phyloP scores from a whole-genome alignment of 1,139 yeast genomes.

The Geotrichum siamense region DNA sequence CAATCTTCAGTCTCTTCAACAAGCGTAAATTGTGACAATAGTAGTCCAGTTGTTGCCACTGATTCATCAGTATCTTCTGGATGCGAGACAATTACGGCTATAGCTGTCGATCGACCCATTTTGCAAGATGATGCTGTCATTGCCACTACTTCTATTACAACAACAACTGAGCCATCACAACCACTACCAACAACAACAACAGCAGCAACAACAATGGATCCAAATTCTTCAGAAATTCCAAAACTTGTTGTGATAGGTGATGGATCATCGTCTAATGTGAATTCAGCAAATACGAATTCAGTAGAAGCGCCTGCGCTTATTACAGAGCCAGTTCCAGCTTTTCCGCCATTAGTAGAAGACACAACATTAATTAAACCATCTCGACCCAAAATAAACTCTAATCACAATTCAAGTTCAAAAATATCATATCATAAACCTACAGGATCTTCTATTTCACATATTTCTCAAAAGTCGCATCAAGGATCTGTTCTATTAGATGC shows the following conservation, averaged over 20 bases:
- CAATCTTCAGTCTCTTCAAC: conserved; percentile 2
- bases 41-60: background rate
- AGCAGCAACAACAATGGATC: background rate
- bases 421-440: conserved; percentile 2
- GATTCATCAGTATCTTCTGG: conserved; percentile 2
- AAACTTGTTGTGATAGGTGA: too few relatives aligned
- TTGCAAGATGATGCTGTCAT: conserved; percentile 4
- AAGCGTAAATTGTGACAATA: background rate
- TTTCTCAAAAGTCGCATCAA: background rate
- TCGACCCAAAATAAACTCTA: too few relatives aligned
- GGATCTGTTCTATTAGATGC: background rate
- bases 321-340: background rate
- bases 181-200: background rate
- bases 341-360: too few relatives aligned
- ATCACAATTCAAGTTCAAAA: background rate
- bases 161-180: background rate
- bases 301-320: background rate
- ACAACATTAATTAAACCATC: too few relatives aligned
- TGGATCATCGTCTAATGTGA: background rate
- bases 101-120: conserved; percentile 12
- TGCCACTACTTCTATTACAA: background rate
- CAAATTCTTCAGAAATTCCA: background rate
- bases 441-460: conserved; percentile 2
- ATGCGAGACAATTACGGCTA: conserved; percentile 5
- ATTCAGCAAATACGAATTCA: background rate